Conservation (phyloP, 2,329 filamentous ascomycete genomes). For the Myrmaecium sp. region DNA sequence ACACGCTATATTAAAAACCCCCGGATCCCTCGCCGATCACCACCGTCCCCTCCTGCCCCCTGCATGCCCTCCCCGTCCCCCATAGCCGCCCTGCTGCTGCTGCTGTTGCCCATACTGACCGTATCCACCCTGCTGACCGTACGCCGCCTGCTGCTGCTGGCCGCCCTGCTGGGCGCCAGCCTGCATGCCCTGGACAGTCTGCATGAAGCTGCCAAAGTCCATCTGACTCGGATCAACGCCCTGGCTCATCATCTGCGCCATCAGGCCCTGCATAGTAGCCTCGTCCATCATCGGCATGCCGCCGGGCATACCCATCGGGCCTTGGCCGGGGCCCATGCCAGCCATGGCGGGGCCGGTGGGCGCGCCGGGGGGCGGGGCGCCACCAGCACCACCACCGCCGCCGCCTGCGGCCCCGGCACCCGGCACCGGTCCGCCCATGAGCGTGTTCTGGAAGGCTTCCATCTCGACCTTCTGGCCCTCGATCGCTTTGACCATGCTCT, state of each 20-base stretch:
- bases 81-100: conserved; percentile 3
- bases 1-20: too few relatives aligned
- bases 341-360: conserved; percentile 13
- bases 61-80: conserved; percentile 1
- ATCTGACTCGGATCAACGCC: conserved; percentile 36
- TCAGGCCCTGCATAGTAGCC: conserved; percentile 43
- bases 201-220: conserved; percentile 38
- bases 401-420: conserved; percentile 10
- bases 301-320: conserved; percentile 7
- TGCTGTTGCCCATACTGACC: conserved; percentile 3
- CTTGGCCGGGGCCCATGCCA: conserved; percentile 2
- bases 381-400: conserved; percentile 10
- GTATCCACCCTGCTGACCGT: conserved; percentile 3
- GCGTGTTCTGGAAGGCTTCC: conserved; percentile 43
- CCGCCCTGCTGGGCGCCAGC: conserved; percentile 4
- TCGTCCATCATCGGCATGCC: conserved; percentile 33
- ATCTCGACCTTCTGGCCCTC: conserved; percentile 60
- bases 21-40: background rate
- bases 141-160: conserved; percentile 3
- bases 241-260: conserved; percentile 35
- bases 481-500: conserved; percentile 59
- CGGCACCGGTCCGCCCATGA: conserved; percentile 15
- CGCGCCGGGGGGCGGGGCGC: conserved; percentile 9
- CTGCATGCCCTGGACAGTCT: conserved; percentile 27
- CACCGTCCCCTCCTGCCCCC: conserved; percentile 4